A percentile compares a stretch with the other conserved stretches of the same genome.
Conservation (phyloP, 225 moss, liverwort and hornwort species). For the Pseudoscleropodium purum region DNA sequence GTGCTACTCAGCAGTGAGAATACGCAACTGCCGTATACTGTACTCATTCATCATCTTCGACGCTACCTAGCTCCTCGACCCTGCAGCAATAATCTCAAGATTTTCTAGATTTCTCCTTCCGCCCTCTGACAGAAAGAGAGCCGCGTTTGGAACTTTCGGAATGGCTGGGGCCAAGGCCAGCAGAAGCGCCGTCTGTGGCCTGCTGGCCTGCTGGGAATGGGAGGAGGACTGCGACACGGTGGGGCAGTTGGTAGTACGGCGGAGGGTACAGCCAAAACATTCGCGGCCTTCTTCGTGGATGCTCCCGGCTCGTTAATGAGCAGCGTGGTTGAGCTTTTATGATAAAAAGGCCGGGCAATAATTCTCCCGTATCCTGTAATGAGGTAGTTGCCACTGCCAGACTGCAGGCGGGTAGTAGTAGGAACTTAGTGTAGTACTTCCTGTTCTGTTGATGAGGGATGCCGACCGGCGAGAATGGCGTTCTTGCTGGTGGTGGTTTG, state of each 20-base stretch:
- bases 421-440: background rate
- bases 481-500: background rate
- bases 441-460: background rate
- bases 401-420: background rate
- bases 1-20: background rate
- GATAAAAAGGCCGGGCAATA: constrained; percentile 6
- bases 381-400: background rate
- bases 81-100: background rate
- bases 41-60: background rate
- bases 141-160: background rate
- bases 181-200: background rate
- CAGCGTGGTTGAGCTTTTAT: constrained; percentile 1
- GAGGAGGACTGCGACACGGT: background rate
- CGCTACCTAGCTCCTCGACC: no score
- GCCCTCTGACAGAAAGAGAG: background rate
- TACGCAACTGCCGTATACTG: background rate
- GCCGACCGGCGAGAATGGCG: background rate
- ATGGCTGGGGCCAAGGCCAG: background rate
- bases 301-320: background rate
- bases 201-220: background rate
- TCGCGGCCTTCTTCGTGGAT: constrained; percentile 1
- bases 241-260: constrained; percentile 14
- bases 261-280: background rate
- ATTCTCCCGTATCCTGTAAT: constrained; percentile 3
- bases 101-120: background rate